These are phyloP conservation scores for Phytophthora quininea DNA, from an alignment of 352 stramenopile species.

Conservation along the genomic window DNA sequence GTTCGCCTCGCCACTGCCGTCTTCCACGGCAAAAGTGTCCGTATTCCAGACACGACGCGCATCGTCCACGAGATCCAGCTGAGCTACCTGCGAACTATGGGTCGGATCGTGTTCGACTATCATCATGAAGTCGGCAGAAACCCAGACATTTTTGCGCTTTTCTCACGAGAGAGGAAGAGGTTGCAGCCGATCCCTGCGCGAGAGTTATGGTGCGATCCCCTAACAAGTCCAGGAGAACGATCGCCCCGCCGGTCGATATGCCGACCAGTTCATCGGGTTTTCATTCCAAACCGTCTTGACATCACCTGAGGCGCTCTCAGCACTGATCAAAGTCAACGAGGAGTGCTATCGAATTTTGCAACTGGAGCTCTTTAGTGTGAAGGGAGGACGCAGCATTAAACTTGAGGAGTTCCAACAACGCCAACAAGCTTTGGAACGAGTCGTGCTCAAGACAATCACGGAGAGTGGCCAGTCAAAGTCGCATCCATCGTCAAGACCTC, in stretches of 20 bases:
- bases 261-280: constrained; percentile 87
- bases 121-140: constrained; percentile 65
- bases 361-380: constrained; percentile 83
- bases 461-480: constrained; percentile 84
- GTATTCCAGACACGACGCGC: constrained; percentile 73
- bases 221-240: constrained; percentile 27
- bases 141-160: constrained; percentile 59
- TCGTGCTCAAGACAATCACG: constrained; percentile 78
- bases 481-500: constrained; percentile 71
- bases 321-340: constrained; percentile 86
- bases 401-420: constrained; percentile 88
- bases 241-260: constrained; percentile 72
- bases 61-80: constrained; percentile 91
- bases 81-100: constrained; percentile 93
- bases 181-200: constrained; percentile 37
- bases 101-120: constrained; percentile 90
- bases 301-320: constrained; percentile 70
- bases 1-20: constrained; percentile 61
- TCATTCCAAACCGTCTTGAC: constrained; percentile 89
- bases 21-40: constrained; percentile 74
- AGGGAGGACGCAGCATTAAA: constrained; percentile 74
- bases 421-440: constrained; percentile 73
- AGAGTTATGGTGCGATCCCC: constrained; percentile 39
- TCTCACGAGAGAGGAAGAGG: constrained; percentile 54
- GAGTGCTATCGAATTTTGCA: constrained; percentile 84